Evolutionary conservation across 495 filamentous ascomycete species (phyloP), one percentile per base, ranked within the genome.

Genomic region (Neurospora sp.): DNA sequence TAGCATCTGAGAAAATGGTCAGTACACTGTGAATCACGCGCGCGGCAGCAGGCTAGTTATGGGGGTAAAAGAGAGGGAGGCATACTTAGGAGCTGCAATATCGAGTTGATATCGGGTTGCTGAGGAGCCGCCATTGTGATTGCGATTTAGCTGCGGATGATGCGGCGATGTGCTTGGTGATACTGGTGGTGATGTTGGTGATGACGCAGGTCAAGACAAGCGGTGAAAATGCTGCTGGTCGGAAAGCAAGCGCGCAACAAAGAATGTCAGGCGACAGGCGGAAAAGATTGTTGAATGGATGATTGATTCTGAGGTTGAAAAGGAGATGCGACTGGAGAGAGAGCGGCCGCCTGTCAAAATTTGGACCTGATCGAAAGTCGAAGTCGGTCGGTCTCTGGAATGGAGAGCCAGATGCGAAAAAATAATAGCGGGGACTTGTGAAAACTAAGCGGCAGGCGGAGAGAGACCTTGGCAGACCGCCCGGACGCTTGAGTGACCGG

Each of bases 31-130:
- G 12, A 31, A 18, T 59, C 5, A 5, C 53, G 53, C 20, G 72
- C 38, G 27, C 3, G 18, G 20, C 22, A 42, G 66, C 14, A 31
- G 18, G 38, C 14, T 27, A 22, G 10, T 48, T 5, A 27, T 11
- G 31, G 71, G 39, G 10, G 10, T 27, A 27, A 31, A 2, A 61
- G 53, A n/a, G 22, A 35, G 40, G 35, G 22, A 10, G 9, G 9
- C 46, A 20, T 39, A 69, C 71, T 73, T 42, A 80, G 74, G 18
- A 80, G 66, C 69, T 71, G 74, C 31, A 81, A 73, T 68, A 81
- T 79, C 22, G 79, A 77, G 53, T 72, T 81, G 71, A 81, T 76
- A 69, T 81, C 79, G 35, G 76, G 73, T n/a, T 70, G 74, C 1
- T 73, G 53, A 9, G 71, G 70, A 69, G 76, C 78, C 69, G 79